Percentiles rank a stretch among this genome's conserved stretches.
Evolutionary conservation across 768 basidiomycete genomes (phyloP).

Genomic region (Suillus cothurnatus): DNA sequence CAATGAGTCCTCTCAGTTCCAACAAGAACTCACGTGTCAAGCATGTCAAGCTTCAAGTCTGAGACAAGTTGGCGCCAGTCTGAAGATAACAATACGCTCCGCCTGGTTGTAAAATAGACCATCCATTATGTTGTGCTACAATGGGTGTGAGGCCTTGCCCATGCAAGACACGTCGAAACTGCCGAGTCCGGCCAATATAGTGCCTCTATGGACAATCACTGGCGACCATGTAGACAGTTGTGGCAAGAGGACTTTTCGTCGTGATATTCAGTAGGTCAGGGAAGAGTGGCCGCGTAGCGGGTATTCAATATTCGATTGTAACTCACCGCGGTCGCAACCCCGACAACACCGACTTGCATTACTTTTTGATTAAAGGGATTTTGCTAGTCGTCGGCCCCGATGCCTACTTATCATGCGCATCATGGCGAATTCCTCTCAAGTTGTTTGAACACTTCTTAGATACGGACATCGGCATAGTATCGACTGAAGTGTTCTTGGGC

Average conservation of each 20-base stretch:
- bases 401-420: background rate
- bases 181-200: background rate
- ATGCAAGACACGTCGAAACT: background rate
- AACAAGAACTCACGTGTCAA: background rate
- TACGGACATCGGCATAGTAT: background rate
- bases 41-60: background rate
- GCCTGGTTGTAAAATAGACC: background rate
- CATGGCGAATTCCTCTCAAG: background rate
- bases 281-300: background rate
- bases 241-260: background rate
- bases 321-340: background rate
- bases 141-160: background rate
- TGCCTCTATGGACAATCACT: background rate
- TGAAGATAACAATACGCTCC: background rate
- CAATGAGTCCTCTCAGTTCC: background rate
- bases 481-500: background rate
- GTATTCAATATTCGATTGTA: background rate
- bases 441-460: background rate
- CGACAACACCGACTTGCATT: background rate
- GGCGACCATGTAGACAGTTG: background rate
- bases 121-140: background rate
- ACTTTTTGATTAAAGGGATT: background rate
- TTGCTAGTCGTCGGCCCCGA: background rate
- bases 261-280: background rate
- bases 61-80: background rate